Evolutionary conservation across 805 yeast genomes (phyloP), one percentile per base, ranked within the genome.

Genomic region (Jamesozyma hellenica): DNA sequence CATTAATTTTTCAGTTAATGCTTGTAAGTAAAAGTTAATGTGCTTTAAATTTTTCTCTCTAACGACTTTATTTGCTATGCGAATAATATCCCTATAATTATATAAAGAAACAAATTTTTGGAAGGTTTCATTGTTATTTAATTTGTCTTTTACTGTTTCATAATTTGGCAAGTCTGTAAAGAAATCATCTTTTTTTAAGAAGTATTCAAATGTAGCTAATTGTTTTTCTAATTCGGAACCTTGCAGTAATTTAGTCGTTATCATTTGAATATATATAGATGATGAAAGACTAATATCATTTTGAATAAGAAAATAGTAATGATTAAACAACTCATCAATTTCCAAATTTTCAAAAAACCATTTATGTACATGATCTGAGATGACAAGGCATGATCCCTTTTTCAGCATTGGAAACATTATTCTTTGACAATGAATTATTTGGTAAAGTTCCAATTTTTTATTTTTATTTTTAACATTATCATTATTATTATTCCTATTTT

Each of bases 191-290:
- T 47, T 38, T 25, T 48, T 41, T 11, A 56, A 27, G 36, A 55
- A 58, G 17, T 46, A 34, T 36, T 54, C 55, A 34, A 58, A 54
- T 2, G 60, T 50, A 1, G 48, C 58, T 21, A 56, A 34, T 36
- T 51, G 51, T 13, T 38, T 34, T 23, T 58, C 62, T 27, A 50
- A 36, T 34, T 55, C 52, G 6, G 61, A 52, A 3, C 60, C 60
- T 18, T 50, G 49, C 36, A 60, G 38, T 30, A 58, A 29, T 19
- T 49, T 44, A 17, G 32, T 32, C 9, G 40, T 39, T 7, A 55
- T 41, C 7, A 31, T 40, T 32, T 45, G 36, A 13, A 44, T 40
- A 26, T 42, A 25, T 10, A 13, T 28, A 4, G 47, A 48, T 7
- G 53, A 38, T 5, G 52, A 46, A 9, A 56, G 43, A 16, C 31